Conservation (phyloP, 495 filamentous ascomycete genomes). For the Hyaloscypha bicolor region DNA sequence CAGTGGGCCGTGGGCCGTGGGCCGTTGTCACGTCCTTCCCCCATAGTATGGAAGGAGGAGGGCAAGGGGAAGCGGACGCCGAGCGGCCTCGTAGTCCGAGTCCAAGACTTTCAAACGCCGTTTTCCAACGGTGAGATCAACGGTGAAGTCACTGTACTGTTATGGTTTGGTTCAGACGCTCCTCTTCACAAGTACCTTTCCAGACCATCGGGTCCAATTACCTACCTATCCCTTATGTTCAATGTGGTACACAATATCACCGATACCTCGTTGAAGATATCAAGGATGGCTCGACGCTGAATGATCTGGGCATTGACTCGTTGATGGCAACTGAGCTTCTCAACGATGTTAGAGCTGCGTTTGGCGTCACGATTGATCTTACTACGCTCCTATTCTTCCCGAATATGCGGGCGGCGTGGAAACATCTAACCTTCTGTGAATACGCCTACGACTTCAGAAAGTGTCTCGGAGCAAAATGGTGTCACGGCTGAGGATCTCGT, state of each 20-base stretch:
- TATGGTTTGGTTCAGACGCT: background rate
- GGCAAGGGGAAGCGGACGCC: too few species aligned
- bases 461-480: background rate
- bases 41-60: background rate
- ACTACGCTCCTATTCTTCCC: constrained; percentile 24
- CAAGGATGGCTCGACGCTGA: constrained; percentile 38
- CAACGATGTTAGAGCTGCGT: constrained; percentile 36
- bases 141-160: background rate
- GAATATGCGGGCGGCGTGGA: constrained; percentile 16
- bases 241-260: constrained; percentile 41
- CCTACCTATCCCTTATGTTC: too few species aligned
- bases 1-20: too few species aligned
- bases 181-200: background rate
- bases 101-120: background rate
- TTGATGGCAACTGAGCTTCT: constrained; percentile 51
- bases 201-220: background rate
- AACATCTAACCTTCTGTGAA: constrained; percentile 21
- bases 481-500: background rate
- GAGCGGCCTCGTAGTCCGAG: background rate
- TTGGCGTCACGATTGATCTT: constrained; percentile 30
- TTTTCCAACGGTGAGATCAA: background rate
- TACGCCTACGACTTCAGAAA: background rate
- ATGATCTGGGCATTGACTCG: constrained; percentile 58
- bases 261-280: constrained; percentile 48
- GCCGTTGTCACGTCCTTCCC: background rate